These are phyloP conservation scores for Gonapodya sp. DNA, from an alignment of 192 early-diverging fungal species.

Conservation along the genomic window DNA sequence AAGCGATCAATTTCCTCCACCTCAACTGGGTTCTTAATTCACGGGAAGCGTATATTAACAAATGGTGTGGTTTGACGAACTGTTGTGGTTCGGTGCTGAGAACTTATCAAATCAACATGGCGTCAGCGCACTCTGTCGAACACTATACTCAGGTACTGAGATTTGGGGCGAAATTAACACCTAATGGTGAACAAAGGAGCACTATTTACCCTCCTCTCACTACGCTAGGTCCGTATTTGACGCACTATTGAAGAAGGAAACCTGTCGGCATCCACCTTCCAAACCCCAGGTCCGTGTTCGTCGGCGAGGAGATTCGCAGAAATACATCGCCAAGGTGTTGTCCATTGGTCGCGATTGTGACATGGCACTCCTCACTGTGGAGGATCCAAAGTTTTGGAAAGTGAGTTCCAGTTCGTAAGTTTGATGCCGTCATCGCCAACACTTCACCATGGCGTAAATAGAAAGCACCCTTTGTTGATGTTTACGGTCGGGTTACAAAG, in stretches of 20 bases:
- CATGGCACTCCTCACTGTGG: conserved; percentile 6
- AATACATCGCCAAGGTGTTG: conserved; percentile 6
- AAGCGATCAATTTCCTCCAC: not conserved
- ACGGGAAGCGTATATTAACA: not conserved
- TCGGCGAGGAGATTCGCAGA: not conserved
- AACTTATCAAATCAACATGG: no score
- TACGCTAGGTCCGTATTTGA: no score
- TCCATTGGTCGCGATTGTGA: conserved; percentile 4
- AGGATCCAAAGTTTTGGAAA: conserved; percentile 1
- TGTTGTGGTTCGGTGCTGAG: no score
- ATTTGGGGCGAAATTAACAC: not conserved
- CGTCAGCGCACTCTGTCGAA: conserved; percentile 6
- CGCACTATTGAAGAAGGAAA: no score
- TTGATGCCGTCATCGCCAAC: not conserved
- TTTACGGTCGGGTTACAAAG: not conserved
- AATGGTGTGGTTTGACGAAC: not conserved
- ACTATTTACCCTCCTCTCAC: no score
- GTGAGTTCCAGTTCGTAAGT: not conserved
- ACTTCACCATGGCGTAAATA: not conserved
- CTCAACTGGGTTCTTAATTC: conserved; percentile 2
- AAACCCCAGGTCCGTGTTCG: conserved; percentile 5
- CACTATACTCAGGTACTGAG: not conserved
- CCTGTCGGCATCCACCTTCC: not conserved
- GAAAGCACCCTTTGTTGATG: not conserved
- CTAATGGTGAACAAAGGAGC: no score